Conservation (phyloP, 2,329 filamentous ascomycete genomes). For the Plectosphaerella sp. region DNA sequence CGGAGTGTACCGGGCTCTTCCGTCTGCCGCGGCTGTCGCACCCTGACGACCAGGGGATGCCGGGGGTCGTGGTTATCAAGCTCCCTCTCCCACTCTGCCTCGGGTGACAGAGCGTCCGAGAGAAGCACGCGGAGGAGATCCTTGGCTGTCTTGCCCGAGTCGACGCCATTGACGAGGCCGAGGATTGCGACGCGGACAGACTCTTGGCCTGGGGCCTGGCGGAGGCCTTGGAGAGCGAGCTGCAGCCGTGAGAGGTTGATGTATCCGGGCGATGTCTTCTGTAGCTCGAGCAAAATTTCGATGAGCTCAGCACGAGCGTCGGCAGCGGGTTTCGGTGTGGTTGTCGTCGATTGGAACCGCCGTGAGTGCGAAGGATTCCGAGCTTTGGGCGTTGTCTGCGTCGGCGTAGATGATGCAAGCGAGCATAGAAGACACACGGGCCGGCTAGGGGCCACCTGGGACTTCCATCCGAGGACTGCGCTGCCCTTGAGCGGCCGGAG, state of each 20-base stretch:
- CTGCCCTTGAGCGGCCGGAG: conserved; percentile 19
- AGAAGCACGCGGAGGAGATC: conserved; percentile 65
- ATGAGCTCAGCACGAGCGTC: conserved; percentile 51
- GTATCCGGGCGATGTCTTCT: conserved; percentile 55
- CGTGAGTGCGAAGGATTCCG: conserved; percentile 12
- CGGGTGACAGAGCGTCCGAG: conserved; percentile 62
- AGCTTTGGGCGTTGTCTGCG: neutral
- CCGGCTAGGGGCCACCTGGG: conserved; percentile 3
- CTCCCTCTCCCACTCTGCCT: conserved; percentile 63
- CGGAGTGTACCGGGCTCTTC: conserved; percentile 13
- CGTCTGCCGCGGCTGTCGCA: conserved; percentile 29
- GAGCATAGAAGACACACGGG: conserved; percentile 14
- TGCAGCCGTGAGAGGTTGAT: conserved; percentile 68
- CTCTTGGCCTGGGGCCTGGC: conserved; percentile 51
- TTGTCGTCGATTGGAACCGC: conserved; percentile 6
- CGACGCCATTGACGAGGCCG: conserved; percentile 34
- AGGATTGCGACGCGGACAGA: conserved; percentile 56
- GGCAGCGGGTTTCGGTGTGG: neutral
- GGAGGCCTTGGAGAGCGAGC: conserved; percentile 63
- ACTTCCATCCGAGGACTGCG: conserved; percentile 8
- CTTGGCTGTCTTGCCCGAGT: conserved; percentile 47
- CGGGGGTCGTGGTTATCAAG: conserved; percentile 46
- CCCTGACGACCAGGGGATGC: conserved; percentile 60
- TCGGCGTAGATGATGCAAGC: conserved; percentile 1
- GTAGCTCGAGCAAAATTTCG: conserved; percentile 53